Percentiles rank a stretch among this genome's conserved stretches.
Evolutionary conservation across 2,329 filamentous ascomycete genomes (phyloP).

Genomic region (Paraphaeosphaeria minitans): DNA sequence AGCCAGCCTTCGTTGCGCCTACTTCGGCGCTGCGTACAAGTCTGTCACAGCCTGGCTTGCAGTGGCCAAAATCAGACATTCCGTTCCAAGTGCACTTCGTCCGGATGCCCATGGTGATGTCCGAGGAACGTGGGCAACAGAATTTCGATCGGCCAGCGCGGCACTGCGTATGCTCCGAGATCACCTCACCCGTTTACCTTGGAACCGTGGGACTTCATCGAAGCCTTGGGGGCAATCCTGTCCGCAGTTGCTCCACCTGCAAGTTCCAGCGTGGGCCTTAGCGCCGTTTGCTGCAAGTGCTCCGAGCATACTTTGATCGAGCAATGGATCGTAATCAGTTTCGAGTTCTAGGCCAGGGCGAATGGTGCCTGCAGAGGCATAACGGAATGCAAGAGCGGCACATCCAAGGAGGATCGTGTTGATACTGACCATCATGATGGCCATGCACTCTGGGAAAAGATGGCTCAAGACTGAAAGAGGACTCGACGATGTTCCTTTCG

Average conservation of each 20-base stretch:
- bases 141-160: neutral
- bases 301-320: neutral
- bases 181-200: neutral
- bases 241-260: constrained; percentile 9
- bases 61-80: neutral
- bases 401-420: neutral
- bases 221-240: constrained; percentile 5
- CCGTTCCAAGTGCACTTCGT: constrained; percentile 8
- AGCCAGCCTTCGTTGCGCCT: neutral
- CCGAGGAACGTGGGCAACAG: constrained; percentile 4
- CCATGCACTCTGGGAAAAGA: neutral
- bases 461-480: neutral
- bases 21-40: constrained; percentile 3
- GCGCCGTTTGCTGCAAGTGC: neutral
- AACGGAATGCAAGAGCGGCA: neutral
- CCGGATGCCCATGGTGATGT: neutral
- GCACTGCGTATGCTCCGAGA: constrained; percentile 7
- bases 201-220: neutral
- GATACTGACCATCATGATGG: neutral
- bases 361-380: neutral
- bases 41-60: constrained; percentile 4
- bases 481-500: neutral
- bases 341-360: neutral
- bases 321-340: neutral
- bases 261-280: neutral